Percentiles rank a stretch among this genome's conserved stretches.
These are phyloP conservation scores for Heritiera fomes DNA, from an alignment of 345 rosid species.

Conservation along the genomic window DNA sequence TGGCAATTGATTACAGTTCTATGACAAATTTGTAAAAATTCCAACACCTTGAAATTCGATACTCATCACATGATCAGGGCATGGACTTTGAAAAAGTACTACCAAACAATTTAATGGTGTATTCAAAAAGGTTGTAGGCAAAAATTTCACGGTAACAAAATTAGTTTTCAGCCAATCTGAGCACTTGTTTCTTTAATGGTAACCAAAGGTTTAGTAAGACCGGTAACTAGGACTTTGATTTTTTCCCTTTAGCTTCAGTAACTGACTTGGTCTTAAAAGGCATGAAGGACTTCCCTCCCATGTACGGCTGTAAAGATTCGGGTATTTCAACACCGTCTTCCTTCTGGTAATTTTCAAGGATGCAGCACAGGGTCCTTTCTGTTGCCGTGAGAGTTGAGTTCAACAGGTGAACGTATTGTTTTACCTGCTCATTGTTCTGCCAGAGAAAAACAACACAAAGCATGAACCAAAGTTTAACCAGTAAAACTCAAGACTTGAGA, in stretches of 20 bases:
- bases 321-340: constrained; percentile 88
- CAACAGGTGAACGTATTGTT: constrained; percentile 81
- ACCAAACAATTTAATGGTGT: not conserved
- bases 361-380: constrained; percentile 91
- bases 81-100: not conserved
- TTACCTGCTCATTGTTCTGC: constrained; percentile 79
- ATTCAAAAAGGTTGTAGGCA: not conserved
- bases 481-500: not conserved
- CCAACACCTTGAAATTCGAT: not conserved
- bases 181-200: not conserved
- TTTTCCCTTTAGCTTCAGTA: constrained; percentile 44
- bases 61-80: not conserved
- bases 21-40: not conserved
- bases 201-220: not conserved
- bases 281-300: constrained; percentile 72
- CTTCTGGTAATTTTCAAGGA: constrained; percentile 86
- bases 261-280: constrained; percentile 77
- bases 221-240: constrained; percentile 33
- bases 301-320: constrained; percentile 55
- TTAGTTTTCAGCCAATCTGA: not conserved
- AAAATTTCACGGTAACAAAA: not conserved
- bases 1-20: not conserved
- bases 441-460: constrained; percentile 3
- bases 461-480: not conserved
- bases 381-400: constrained; percentile 96